These are phyloP conservation scores for Chamaenerion angustifolium DNA, from an alignment of 345 rosid genomes.

Conservation along the genomic window DNA sequence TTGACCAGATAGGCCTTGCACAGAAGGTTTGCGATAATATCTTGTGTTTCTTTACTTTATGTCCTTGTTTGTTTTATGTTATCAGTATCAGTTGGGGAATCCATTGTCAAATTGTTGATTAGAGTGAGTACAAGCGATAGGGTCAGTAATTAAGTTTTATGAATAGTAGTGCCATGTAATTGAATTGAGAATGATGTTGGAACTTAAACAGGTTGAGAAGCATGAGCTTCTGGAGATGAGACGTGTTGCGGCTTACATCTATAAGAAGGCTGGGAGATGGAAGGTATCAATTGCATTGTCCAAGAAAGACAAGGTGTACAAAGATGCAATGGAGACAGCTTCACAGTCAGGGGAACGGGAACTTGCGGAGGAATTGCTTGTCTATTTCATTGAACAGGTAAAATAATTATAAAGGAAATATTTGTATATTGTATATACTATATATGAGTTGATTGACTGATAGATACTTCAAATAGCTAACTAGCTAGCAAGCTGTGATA, in stretches of 20 bases:
- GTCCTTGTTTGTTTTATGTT: conserved; percentile 1
- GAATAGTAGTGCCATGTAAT: too few species aligned
- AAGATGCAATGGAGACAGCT: conserved; percentile 98
- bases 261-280: conserved; percentile 98
- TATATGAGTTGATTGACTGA: conserved; percentile 30
- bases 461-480: neutral
- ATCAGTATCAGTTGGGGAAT: neutral
- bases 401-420: neutral
- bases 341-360: conserved; percentile 97
- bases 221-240: conserved; percentile 98
- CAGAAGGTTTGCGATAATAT: conserved; percentile 19
- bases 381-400: conserved; percentile 17
- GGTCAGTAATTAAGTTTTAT: too few species aligned
- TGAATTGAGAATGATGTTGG: too few species aligned
- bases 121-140: neutral
- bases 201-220: conserved; percentile 58
- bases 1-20: conserved; percentile 36
- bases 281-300: conserved; percentile 95
- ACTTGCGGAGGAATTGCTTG: conserved; percentile 77
- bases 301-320: conserved; percentile 83
- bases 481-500: too few species aligned
- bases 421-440: neutral
- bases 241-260: conserved; percentile 78
- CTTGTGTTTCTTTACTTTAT: neutral
- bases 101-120: neutral